Evolutionary conservation across 140 eudicot species (phyloP), one percentile per base, ranked within the genome.

Genomic region (Bidens hawaiensis): DNA sequence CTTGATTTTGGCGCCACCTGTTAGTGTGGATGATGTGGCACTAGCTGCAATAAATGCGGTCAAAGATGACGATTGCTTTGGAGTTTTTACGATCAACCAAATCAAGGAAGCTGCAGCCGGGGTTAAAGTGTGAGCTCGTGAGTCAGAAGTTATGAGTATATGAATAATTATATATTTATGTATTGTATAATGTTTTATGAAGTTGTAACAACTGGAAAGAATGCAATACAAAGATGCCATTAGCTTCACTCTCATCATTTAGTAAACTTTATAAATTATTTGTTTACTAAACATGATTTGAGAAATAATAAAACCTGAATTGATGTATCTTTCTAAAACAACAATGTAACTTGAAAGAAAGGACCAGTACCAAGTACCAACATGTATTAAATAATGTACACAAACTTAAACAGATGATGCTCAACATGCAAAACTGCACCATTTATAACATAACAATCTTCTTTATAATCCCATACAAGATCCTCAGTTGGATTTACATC

Each of bases 11-110:
- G 95, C 96, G 6, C 86, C 99, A 2, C 99, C 99, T 0, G 80
- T 93, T 26, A 85, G 89, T 52, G 99, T 88, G 14, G 90, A 93
- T 33, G 96, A 93, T 55, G 82, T 93, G 62, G 99, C 95, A 38
- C 75, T 51, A 6, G 99, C 99, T 1, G 95, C 83, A 2, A 40
- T 93, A 52, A 93, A 85, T 38, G 95, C 89, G 4, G 88, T 88
- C 25, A 73, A 58, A 64, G 96, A 93, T 68, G 96, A 93, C 43
- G 99, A 93, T 61, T 65, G 81, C 71, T 93, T 93, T 71, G 99
- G 99, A 4, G 74, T 88, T 65, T 93, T 85, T 62, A 88, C 96
- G 25, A 85, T 93, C 22, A 80, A 85, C 21, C 99, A 93, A 73
- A 93, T 93, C 49, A 85, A 78, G 79, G 82, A 85, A 62, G 99